These are phyloP conservation scores for Earliella scabrosa DNA, from an alignment of 1,284 basidiomycete species.

Conservation along the genomic window DNA sequence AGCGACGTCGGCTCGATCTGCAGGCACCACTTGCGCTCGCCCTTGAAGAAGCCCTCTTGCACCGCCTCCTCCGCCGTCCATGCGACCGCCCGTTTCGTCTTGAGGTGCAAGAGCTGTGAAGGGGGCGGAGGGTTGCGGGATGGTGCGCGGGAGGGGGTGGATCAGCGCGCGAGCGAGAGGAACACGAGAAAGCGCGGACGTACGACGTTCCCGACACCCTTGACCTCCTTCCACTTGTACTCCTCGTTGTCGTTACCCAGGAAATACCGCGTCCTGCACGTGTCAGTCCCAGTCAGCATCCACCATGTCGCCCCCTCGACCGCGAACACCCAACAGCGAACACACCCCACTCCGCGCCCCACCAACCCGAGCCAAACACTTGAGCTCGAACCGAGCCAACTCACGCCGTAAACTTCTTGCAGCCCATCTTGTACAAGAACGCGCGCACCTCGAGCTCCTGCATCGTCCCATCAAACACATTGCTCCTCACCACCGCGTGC, in stretches of 20 bases:
- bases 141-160: not conserved
- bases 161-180: not conserved
- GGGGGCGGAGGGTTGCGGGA: not conserved
- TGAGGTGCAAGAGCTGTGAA: conserved; percentile 41
- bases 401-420: conserved; percentile 55
- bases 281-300: not conserved
- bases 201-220: conserved; percentile 46
- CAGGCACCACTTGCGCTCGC: conserved; percentile 49
- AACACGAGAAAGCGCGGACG: conserved; percentile 20
- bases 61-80: conserved; percentile 38
- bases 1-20: conserved; percentile 46
- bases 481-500: conserved; percentile 48
- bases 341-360: too few species aligned
- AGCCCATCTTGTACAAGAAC: conserved; percentile 52
- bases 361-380: too few species aligned
- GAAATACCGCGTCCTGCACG: conserved; percentile 53
- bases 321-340: not conserved
- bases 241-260: conserved; percentile 51
- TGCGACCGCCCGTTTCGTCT: conserved; percentile 46
- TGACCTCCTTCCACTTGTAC: conserved; percentile 53
- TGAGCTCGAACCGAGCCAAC: too few species aligned
- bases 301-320: too few species aligned
- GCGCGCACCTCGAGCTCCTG: conserved; percentile 43
- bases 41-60: conserved; percentile 49
- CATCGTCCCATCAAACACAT: conserved; percentile 40